A percentile compares a stretch with the other conserved stretches of the same genome.
phyloP scores from a whole-genome alignment of 2,329 filamentous ascomycete genomes.

The Scedosporium dehoogii region DNA sequence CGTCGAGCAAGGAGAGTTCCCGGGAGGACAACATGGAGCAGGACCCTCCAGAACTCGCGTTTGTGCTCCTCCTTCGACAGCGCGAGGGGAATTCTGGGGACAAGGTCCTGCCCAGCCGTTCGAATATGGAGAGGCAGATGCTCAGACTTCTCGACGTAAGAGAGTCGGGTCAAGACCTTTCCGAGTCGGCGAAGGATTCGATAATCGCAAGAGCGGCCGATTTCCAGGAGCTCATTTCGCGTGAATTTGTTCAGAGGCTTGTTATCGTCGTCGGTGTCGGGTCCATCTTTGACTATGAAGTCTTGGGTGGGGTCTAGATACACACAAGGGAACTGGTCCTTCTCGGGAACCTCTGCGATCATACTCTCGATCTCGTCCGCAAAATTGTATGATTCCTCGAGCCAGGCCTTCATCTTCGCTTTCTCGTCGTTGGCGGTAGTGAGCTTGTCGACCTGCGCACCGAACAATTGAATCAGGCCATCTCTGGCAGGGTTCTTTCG shows the following conservation, averaged over 20 bases:
- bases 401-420: constrained; percentile 32
- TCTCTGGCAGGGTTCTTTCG: constrained; percentile 28
- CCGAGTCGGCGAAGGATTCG: constrained; percentile 36
- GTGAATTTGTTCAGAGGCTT: constrained; percentile 25
- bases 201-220: constrained; percentile 39
- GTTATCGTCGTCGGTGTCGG: constrained; percentile 11
- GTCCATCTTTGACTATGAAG: constrained; percentile 16
- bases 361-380: constrained; percentile 28
- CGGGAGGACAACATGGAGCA: constrained; percentile 36
- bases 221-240: constrained; percentile 37
- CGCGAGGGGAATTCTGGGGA: constrained; percentile 33
- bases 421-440: constrained; percentile 23
- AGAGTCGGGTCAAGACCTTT: constrained; percentile 33
- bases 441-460: constrained; percentile 23
- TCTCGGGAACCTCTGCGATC: constrained; percentile 25
- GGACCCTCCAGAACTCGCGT: constrained; percentile 34
- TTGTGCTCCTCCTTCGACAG: constrained; percentile 24
- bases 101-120: constrained; percentile 17
- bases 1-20: constrained; percentile 35
- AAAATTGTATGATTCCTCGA: constrained; percentile 41
- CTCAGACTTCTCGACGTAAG: constrained; percentile 27
- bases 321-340: constrained; percentile 34
- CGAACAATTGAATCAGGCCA: constrained; percentile 30
- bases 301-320: constrained; percentile 37
- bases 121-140: constrained; percentile 34